A percentile compares a stretch with the other conserved stretches of the same genome.
Evolutionary conservation across 352 stramenopile genomes (phyloP).

Genomic region (Aphanomyces astaci): DNA sequence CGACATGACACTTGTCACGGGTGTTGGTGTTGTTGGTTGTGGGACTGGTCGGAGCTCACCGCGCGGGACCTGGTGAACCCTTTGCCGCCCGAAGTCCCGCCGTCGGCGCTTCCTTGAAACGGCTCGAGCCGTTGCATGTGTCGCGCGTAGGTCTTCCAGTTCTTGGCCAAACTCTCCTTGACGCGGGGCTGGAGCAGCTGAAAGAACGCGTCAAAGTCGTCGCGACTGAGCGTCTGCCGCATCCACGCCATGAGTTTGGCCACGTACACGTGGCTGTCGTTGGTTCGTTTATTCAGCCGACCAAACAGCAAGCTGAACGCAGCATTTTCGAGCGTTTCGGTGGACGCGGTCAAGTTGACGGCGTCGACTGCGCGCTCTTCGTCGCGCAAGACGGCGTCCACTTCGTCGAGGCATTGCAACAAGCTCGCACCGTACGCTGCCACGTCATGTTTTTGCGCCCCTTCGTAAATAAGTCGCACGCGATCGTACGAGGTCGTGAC

Average conservation of each 20-base stretch:
- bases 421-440: conserved; percentile 39
- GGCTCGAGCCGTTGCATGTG: background rate
- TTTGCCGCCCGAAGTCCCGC: background rate
- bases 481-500: conserved; percentile 52
- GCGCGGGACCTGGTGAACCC: background rate
- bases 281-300: conserved; percentile 26
- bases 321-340: conserved; percentile 45
- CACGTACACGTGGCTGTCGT: conserved; percentile 39
- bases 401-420: conserved; percentile 38
- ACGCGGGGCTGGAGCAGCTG: conserved; percentile 29
- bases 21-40: background rate
- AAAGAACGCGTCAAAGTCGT: conserved; percentile 45
- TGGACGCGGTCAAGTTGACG: conserved; percentile 43
- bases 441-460: conserved; percentile 41
- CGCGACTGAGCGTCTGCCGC: conserved; percentile 40
- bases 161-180: background rate
- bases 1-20: background rate
- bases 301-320: conserved; percentile 57
- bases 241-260: conserved; percentile 64
- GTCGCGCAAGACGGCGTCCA: conserved; percentile 46
- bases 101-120: background rate
- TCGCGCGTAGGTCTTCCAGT: background rate
- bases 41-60: background rate
- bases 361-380: conserved; percentile 45
- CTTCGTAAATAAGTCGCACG: conserved; percentile 34